Base-by-base conservation (phyloP, 352 stramenopile species). In the Globisporangium cylindrosporum region DNA sequence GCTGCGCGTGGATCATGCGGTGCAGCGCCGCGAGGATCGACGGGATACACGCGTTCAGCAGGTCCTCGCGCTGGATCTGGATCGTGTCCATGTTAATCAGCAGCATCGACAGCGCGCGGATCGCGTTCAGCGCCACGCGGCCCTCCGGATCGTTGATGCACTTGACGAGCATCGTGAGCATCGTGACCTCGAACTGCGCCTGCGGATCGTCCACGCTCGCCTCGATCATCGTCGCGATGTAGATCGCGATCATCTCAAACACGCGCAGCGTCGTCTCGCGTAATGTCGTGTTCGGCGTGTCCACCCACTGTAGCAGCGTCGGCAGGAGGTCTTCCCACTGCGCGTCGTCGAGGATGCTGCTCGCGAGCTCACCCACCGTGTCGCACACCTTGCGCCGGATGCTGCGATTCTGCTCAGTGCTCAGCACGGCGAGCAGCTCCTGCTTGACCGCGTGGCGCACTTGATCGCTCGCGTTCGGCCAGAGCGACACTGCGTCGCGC, bases 381-480 rank as follows among this genome's bases (percentile, higher is more conserved):
- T 95, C 88, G 66, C 88, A 93, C 56, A 93, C 81, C 60, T 93
- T 92, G 41, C 88, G 84, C 15, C 88, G 84, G 69, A 95, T 93
- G 66, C 87, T 87, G 57, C 81, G 80, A 68, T 94, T 88, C 51
- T 73, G 61, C 64, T 94, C 86, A 46, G 64, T 69, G 56, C 76
- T 74, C 14, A 95, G 75, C 66, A 93, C 79, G 3, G 75, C 74
- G 51, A 95, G 73, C 59, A 95, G 74, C 67, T 90, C 71, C 14
- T 62, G 64, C 75, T 95, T 93, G 54, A 95, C 73, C 12, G 62
- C 66, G 3, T 54, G 48, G 8, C 81, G 84, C 54, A 84, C 84
- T 9, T 62, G 58, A 1, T 81, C 75, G 1, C 73, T 83, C 14
- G 84, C 87, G 15, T 84, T 70, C 15, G 82, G 83, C 87, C 87